Evolutionary conservation across 257 asterid species (phyloP).

Genomic region (Linderniella brevidens): DNA sequence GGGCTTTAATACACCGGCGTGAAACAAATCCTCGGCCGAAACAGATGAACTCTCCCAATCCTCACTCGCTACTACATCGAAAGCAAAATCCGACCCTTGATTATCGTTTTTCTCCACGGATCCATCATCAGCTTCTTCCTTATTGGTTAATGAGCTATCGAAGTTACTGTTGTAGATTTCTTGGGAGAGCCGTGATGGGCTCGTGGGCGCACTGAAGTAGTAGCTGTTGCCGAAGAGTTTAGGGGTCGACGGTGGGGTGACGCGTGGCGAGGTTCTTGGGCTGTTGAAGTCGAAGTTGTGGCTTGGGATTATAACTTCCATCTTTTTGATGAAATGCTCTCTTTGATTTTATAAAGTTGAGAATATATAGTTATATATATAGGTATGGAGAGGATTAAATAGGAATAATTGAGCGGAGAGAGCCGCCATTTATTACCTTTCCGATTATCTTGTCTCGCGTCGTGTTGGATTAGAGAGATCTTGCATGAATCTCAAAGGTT

Average conservation of each 20-base stretch:
- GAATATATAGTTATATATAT: no score
- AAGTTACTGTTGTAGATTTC: conserved; percentile 13
- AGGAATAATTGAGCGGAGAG: no score
- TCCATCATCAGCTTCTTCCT: no score
- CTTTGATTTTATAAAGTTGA: no score
- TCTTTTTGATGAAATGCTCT: conserved; percentile 3
- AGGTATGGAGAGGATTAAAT: no score
- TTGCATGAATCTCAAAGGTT: no score
- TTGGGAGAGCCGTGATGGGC: conserved; percentile 30
- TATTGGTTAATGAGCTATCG: no score
- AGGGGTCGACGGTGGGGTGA: conserved; percentile 21
- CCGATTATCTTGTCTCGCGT: no score
- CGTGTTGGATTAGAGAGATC: no score
- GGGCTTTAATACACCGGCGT: conserved; percentile 41
- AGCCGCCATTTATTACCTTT: no score
- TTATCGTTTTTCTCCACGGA: no score
- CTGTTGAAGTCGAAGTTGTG: conserved; percentile 20
- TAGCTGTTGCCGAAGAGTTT: conserved; percentile 14
- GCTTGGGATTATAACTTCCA: conserved; percentile 30
- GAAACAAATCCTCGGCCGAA: conserved; percentile 51
- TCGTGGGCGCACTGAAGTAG: conserved; percentile 39
- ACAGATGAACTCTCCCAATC: conserved; percentile 18
- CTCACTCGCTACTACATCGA: conserved; percentile 17
- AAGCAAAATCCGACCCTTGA: conserved; percentile 23
- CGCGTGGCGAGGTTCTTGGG: conserved; percentile 21